These are phyloP conservation scores for Chamaenerion angustifolium DNA, from an alignment of 345 rosid genomes.

Conservation along the genomic window DNA sequence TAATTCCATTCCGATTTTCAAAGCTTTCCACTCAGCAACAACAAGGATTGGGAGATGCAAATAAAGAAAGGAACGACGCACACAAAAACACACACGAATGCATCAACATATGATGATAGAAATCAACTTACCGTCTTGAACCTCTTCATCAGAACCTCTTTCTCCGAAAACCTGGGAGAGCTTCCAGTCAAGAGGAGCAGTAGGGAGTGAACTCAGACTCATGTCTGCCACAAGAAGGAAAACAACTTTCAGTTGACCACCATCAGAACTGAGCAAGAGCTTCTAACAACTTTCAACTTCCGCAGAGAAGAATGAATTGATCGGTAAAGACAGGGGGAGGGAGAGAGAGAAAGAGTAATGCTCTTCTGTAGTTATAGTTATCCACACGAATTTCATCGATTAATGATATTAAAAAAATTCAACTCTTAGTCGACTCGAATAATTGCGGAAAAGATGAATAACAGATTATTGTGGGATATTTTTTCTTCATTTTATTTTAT, in stretches of 20 bases:
- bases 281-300: not conserved
- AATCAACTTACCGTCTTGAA: slow-evolving; percentile 27
- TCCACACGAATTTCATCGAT: slow-evolving; percentile 1
- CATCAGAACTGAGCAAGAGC: not conserved
- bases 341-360: not conserved
- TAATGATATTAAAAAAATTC: too few species aligned
- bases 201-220: slow-evolving; percentile 15
- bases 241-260: not conserved
- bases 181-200: slow-evolving; percentile 30
- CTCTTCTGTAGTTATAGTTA: slow-evolving; percentile 3
- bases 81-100: too few species aligned
- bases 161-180: slow-evolving; percentile 54
- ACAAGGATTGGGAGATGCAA: not conserved
- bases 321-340: not conserved
- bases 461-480: too few species aligned
- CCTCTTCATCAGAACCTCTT: slow-evolving; percentile 29
- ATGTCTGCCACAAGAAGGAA: slow-evolving; percentile 6
- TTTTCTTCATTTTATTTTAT: too few species aligned
- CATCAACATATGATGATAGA: not conserved
- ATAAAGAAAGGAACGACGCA: not conserved
- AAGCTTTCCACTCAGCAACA: not conserved
- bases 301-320: not conserved
- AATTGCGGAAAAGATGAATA: too few species aligned
- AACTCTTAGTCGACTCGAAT: too few species aligned
- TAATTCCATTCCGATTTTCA: not conserved